Conservation (phyloP, 352 stramenopile genomes). For the Phytophthora megakarya region DNA sequence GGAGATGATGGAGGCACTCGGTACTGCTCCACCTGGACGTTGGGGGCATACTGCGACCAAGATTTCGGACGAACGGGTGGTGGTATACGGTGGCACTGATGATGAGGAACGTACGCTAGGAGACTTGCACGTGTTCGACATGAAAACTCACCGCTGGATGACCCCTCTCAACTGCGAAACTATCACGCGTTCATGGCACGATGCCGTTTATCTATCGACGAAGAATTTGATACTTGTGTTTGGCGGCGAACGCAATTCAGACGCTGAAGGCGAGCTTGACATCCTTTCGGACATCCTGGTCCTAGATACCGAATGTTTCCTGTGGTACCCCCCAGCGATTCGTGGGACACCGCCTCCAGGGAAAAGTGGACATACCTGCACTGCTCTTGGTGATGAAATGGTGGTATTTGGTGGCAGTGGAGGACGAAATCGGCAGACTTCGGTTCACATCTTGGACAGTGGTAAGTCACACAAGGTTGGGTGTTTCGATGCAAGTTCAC, state of each 20-base stretch:
- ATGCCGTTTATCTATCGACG: conserved; percentile 84
- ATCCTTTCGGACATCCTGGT: conserved; percentile 89
- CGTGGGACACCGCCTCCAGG: conserved; percentile 64
- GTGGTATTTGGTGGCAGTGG: conserved; percentile 81
- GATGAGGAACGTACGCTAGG: conserved; percentile 84
- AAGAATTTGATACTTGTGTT: conserved; percentile 93
- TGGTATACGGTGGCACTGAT: conserved; percentile 93
- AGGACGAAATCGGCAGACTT: conserved; percentile 73
- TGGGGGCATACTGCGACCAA: conserved; percentile 92
- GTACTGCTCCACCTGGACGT: conserved; percentile 48
- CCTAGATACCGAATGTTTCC: conserved; percentile 93
- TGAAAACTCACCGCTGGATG: conserved; percentile 74
- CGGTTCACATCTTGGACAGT: conserved; percentile 76
- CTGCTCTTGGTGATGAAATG: conserved; percentile 72
- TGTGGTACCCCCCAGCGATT: conserved; percentile 93
- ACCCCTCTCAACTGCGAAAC: conserved; percentile 90
- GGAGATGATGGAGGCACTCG: conserved; percentile 48
- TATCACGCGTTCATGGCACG: conserved; percentile 90
- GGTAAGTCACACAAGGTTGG: conserved; percentile 31
- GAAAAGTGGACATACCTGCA: conserved; percentile 78
- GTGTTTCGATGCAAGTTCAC: not conserved
- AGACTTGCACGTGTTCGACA: conserved; percentile 88
- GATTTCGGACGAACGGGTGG: conserved; percentile 85
- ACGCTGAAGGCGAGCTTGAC: conserved; percentile 65
- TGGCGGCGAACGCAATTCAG: conserved; percentile 83